A percentile compares a stretch with the other conserved stretches of the same genome.
Evolutionary conservation across 805 yeast species (phyloP).

Genomic region (Blastobotrys parvus): DNA sequence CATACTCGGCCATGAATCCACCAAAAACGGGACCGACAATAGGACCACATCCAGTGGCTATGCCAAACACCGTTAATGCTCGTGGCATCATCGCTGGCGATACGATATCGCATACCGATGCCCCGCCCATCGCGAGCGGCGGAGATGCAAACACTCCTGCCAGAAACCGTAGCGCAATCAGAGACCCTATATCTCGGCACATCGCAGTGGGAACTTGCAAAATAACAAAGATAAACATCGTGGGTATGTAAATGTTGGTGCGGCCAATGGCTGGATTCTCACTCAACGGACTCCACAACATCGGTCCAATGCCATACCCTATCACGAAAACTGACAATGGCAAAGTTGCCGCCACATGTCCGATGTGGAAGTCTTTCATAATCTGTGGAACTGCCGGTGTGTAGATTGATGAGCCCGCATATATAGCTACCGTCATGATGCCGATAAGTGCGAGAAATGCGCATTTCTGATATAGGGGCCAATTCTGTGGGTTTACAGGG

Average conservation of each 20-base stretch:
- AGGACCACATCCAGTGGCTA: conserved; percentile 47
- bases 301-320: conserved; percentile 51
- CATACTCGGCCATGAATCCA: conserved; percentile 38
- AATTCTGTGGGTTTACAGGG: conserved; percentile 47
- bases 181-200: conserved; percentile 39
- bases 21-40: conserved; percentile 50
- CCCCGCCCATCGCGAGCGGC: conserved; percentile 78
- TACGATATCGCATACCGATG: conserved; percentile 44
- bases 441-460: conserved; percentile 33
- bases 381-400: conserved; percentile 42
- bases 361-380: conserved; percentile 34
- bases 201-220: conserved; percentile 50
- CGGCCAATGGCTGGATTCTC: conserved; percentile 48
- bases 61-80: conserved; percentile 44
- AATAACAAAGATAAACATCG: conserved; percentile 39
- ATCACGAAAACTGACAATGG: conserved; percentile 44
- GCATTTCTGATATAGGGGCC: conserved; percentile 37
- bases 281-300: conserved; percentile 45
- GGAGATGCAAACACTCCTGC: conserved; percentile 75
- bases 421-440: conserved; percentile 38
- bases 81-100: conserved; percentile 36
- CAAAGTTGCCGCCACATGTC: conserved; percentile 38
- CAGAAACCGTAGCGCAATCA: conserved; percentile 50
- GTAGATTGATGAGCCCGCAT: conserved; percentile 46
- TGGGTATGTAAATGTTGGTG: conserved; percentile 38